These are phyloP conservation scores for Tolypocladium album DNA, from an alignment of 2,329 filamentous ascomycete species.

Conservation along the genomic window DNA sequence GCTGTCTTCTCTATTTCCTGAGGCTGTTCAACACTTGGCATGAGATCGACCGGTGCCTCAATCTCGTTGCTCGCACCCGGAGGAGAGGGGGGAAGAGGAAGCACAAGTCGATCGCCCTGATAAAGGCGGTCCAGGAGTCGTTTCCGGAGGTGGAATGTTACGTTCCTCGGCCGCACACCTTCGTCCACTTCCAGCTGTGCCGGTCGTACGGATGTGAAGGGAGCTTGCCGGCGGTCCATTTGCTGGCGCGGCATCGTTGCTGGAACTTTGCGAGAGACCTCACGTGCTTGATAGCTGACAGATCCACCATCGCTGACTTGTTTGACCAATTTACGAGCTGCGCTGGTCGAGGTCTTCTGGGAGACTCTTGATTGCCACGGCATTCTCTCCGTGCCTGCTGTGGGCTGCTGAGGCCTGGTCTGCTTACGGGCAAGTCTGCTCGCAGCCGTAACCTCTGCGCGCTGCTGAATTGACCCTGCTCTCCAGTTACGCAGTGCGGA, in stretches of 20 bases:
- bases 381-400: slow-evolving; percentile 13
- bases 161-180: slow-evolving; percentile 17
- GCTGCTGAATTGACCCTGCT: slow-evolving; percentile 37
- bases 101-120: slow-evolving; percentile 17
- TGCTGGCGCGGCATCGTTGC: background rate
- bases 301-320: slow-evolving; percentile 15
- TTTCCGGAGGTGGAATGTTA: slow-evolving; percentile 40
- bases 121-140: slow-evolving; percentile 44
- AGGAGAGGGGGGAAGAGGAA: background rate
- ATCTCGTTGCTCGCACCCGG: background rate
- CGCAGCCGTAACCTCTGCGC: slow-evolving; percentile 18
- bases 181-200: slow-evolving; percentile 46
- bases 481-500: slow-evolving; percentile 45
- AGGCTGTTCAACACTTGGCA: background rate
- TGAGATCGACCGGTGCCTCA: background rate
- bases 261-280: background rate
- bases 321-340: slow-evolving; percentile 17
- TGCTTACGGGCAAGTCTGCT: slow-evolving; percentile 5
- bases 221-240: background rate
- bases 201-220: slow-evolving; percentile 20
- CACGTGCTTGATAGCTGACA: slow-evolving; percentile 12
- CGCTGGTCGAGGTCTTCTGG: background rate
- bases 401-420: slow-evolving; percentile 5
- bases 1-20: background rate
- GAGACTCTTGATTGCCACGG: slow-evolving; percentile 1